Conservation (phyloP, 306 rosid species). For the Malus fusca region DNA sequence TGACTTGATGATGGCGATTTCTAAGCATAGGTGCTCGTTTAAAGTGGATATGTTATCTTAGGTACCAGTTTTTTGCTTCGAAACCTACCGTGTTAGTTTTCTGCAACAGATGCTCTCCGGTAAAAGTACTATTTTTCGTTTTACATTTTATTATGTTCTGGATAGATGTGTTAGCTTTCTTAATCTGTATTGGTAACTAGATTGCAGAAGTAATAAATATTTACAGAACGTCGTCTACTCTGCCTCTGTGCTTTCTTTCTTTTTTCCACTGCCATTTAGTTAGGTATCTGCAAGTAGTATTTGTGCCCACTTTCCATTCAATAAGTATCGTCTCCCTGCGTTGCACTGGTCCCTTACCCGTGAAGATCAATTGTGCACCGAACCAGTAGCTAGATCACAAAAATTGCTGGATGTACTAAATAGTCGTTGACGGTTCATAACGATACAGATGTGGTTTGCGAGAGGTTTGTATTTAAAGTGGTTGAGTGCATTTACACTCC, state of each 20-base stretch:
- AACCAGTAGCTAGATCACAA: no score
- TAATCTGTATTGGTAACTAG: slow-evolving; percentile 6
- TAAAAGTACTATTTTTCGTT: background rate
- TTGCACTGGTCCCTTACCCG: no score
- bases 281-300: no score
- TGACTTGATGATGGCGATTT: background rate
- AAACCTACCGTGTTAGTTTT: background rate
- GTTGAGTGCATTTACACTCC: no score
- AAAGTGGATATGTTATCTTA: slow-evolving; percentile 29
- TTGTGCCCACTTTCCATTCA: no score
- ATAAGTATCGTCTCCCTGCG: no score
- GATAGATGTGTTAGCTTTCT: slow-evolving; percentile 12
- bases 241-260: background rate
- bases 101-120: background rate
- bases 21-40: slow-evolving; percentile 21
- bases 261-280: no score
- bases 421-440: no score
- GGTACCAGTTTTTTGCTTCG: slow-evolving; percentile 21
- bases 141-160: background rate
- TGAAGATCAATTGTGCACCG: no score
- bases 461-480: no score
- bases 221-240: slow-evolving; percentile 2
- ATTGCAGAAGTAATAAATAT: slow-evolving; percentile 10
- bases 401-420: no score
- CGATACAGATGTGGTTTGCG: no score